Base-by-base conservation (phyloP, 169 alveolate species). In the Plasmodium fragile region DNA sequence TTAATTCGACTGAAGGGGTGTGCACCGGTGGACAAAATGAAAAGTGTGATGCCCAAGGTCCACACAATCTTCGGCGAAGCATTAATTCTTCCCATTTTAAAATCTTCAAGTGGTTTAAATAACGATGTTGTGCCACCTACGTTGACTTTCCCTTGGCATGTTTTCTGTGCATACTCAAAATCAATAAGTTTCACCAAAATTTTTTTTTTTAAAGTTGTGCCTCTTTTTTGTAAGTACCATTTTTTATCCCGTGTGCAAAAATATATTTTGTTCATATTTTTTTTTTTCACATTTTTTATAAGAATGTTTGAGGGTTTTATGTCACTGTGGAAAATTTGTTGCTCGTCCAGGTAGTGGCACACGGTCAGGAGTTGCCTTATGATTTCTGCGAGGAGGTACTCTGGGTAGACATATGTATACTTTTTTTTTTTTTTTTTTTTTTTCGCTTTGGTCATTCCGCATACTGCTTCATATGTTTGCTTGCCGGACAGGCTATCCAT, bases 221-320 rank as follows among this genome's bases (percentile, higher is more conserved):
- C 93, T 25, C n/a, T 16, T 75, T 53, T 77, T 28, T 55, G 43
- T 28, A 87, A 30, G 45, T 55, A 77, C 93, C 93, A 87, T 41
- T 55, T 75, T 10, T 87, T 87, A 1, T 49, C 71, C 43, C 52
- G 39, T 55, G 53, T 78, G 69, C 93, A 52, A 69, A 13, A 87
- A 55, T 18, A 39, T 34, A 87, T 87, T 43, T 18, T 77, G 45
- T 87, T 78, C 53, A 87, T 52, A 77, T 87, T 52, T 77, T 87
- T 77, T 71, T 87, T 87, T 10, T 45, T 53, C 55, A 87, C 53
- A 39, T 87, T 87, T 28, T 77, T 87, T 34, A 59, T 65, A 32
- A 87, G 87, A 0, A 87, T 87, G n/a, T 87, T 87, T 34, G 93
- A 87, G 53, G 93, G 93, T 55, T 87, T 87, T 4, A 87, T 87